These are phyloP conservation scores for Vaucheria bursata DNA, from an alignment of 352 stramenopile genomes.

Conservation along the genomic window DNA sequence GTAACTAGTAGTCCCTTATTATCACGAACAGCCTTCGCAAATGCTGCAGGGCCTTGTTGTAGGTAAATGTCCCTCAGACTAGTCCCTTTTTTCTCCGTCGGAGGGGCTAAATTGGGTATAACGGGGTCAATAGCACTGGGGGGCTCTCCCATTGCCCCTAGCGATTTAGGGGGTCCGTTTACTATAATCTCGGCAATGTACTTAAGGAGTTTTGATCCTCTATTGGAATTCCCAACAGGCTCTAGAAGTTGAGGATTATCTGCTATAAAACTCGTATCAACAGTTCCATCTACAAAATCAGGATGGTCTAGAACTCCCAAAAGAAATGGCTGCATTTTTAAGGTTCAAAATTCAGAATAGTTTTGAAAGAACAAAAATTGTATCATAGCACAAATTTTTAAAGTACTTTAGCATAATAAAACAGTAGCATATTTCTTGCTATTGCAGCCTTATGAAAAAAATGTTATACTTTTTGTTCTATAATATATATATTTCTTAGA, in stretches of 20 bases:
- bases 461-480: too few species aligned
- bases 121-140: constrained; percentile 77
- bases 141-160: constrained; percentile 77
- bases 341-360: too few species aligned
- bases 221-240: constrained; percentile 54
- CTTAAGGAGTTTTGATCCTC: constrained; percentile 81
- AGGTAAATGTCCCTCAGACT: constrained; percentile 80
- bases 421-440: too few species aligned
- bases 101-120: constrained; percentile 56
- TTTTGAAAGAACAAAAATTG: too few species aligned
- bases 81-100: background rate
- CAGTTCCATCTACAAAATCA: constrained; percentile 82
- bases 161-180: constrained; percentile 83
- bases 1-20: constrained; percentile 88
- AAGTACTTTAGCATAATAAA: too few species aligned
- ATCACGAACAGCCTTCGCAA: constrained; percentile 84
- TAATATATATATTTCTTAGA: too few species aligned
- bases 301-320: constrained; percentile 84
- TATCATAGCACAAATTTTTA: too few species aligned
- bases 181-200: constrained; percentile 94
- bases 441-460: too few species aligned
- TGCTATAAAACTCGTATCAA: constrained; percentile 92
- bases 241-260: constrained; percentile 83
- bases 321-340: constrained; percentile 76
- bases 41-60: constrained; percentile 82